These are phyloP conservation scores for Candida maris DNA, from an alignment of 805 yeast genomes.

Conservation along the genomic window DNA sequence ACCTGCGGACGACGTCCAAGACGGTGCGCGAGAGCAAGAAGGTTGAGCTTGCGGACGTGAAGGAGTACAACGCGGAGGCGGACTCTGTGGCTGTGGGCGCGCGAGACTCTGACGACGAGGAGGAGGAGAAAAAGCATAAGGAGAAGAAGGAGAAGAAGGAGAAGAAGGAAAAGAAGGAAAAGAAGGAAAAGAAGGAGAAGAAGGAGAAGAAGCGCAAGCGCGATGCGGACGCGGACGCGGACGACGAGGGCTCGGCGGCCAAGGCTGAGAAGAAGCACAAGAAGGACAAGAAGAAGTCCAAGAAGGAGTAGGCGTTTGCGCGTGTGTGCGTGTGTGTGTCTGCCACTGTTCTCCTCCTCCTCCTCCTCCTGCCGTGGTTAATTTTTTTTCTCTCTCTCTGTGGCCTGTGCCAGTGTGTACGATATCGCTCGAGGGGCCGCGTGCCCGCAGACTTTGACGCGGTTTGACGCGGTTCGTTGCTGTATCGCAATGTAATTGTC, in stretches of 20 bases:
- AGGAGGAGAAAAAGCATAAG: constrained; percentile 27
- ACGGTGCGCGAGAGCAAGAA: constrained; percentile 79
- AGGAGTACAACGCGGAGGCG: constrained; percentile 93
- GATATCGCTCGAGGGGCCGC: no score
- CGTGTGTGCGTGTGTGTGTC: no score
- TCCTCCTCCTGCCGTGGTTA: no score
- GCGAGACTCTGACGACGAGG: constrained; percentile 30
- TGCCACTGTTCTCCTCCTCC: no score
- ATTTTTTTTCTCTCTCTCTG: no score
- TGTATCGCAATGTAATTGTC: no score
- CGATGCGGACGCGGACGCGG: constrained; percentile 16
- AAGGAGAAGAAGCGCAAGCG: constrained; percentile 16
- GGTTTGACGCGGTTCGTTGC: no score
- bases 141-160: constrained; percentile 22
- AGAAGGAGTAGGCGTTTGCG: no score
- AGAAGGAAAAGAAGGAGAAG: constrained; percentile 22
- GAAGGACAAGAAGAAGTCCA: constrained; percentile 21
- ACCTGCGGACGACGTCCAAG: constrained; percentile 83
- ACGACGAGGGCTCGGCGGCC: constrained; percentile 21
- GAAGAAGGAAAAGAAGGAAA: constrained; percentile 25
- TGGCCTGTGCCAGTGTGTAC: no score
- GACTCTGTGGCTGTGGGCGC: constrained; percentile 53
- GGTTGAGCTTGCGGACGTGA: constrained; percentile 79
- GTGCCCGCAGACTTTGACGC: no score
- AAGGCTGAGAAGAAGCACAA: constrained; percentile 30